Conservation (phyloP, 225 moss, liverwort and hornwort genomes). For the Pleurozium schreberi region DNA sequence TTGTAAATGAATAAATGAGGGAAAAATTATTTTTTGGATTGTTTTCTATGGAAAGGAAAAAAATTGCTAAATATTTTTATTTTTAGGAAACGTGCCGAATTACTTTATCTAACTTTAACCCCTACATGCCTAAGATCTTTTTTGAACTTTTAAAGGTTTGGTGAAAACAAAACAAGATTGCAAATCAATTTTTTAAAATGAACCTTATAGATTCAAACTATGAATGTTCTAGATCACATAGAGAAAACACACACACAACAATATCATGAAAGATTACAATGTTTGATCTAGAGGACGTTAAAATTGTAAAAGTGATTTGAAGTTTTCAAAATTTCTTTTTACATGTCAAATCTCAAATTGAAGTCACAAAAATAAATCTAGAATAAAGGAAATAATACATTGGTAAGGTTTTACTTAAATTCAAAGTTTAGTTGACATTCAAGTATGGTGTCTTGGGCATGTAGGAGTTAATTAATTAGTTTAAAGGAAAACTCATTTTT, state of each 20-base stretch:
- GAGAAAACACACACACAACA: too few species aligned
- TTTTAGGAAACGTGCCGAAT: accelerated
- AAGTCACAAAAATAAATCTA: background rate
- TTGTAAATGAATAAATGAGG: background rate
- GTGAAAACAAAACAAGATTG: background rate
- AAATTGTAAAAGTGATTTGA: background rate
- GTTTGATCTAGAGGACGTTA: background rate
- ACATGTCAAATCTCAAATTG: background rate
- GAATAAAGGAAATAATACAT: background rate
- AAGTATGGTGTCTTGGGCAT: background rate
- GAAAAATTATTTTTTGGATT: background rate
- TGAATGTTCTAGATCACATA: background rate
- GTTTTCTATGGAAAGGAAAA: background rate
- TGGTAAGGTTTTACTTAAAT: background rate
- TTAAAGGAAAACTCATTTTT: background rate
- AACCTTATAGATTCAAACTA: background rate
- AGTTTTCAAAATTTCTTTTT: background rate
- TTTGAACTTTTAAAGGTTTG: too few species aligned
- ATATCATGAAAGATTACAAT: background rate
- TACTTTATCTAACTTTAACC: background rate
- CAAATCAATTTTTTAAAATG: too few species aligned
- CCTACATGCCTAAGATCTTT: background rate
- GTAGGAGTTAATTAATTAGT: accelerated
- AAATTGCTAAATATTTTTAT: background rate
- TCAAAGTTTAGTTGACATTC: background rate